phyloP scores from a whole-genome alignment of 2,329 filamentous ascomycete species.

The Sclerotiophoma versabilis region DNA sequence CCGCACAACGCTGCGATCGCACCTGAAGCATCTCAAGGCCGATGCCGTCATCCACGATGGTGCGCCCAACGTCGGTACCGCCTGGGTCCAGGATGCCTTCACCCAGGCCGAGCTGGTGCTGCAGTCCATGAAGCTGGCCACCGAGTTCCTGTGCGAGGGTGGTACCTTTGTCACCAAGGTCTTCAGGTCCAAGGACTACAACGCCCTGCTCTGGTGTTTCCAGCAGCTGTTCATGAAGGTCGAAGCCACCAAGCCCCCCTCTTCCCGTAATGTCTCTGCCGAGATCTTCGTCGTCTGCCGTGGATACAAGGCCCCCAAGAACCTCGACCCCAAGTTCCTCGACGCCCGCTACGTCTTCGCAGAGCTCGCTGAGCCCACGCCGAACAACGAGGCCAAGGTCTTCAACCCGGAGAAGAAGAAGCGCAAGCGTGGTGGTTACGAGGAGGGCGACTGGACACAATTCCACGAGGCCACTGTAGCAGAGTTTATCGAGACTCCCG shows the following conservation, averaged over 20 bases:
- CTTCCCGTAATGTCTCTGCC: constrained; percentile 92
- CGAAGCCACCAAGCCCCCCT: constrained; percentile 96
- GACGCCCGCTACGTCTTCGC: constrained; percentile 91
- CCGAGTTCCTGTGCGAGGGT: constrained; percentile 79
- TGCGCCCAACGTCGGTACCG: constrained; percentile 96
- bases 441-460: constrained; percentile 92
- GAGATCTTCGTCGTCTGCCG: constrained; percentile 98
- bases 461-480: constrained; percentile 88
- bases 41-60: constrained; percentile 96
- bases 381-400: constrained; percentile 97
- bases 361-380: constrained; percentile 81
- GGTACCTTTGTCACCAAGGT: constrained; percentile 98
- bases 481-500: constrained; percentile 91
- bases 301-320: constrained; percentile 94
- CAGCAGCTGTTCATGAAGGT: constrained; percentile 96
- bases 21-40: constrained; percentile 95
- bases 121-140: constrained; percentile 90
- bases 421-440: constrained; percentile 95
- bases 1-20: constrained; percentile 83
- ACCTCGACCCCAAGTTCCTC: constrained; percentile 89
- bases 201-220: constrained; percentile 94
- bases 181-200: constrained; percentile 97
- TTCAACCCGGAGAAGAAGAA: constrained; percentile 98
- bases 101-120: constrained; percentile 93
- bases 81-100: constrained; percentile 98